phyloP scores from a whole-genome alignment of 129 eudicot species.

The Erigeron canadensis region DNA sequence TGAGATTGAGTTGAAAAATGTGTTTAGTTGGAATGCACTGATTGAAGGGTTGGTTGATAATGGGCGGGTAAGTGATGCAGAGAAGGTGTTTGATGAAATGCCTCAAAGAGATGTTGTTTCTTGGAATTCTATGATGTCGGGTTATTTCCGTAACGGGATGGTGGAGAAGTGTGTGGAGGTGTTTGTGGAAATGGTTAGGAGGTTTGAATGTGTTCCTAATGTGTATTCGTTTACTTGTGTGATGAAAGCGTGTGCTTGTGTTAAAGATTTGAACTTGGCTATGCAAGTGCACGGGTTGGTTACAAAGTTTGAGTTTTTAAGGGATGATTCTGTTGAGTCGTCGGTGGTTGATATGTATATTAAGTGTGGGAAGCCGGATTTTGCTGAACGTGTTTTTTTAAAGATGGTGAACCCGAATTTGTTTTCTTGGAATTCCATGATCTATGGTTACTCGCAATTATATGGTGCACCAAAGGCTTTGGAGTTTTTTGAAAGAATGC shows the following conservation, averaged over 20 bases:
- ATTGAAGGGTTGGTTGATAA: constrained; percentile 35
- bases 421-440: constrained; percentile 58
- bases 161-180: constrained; percentile 19
- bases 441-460: constrained; percentile 42
- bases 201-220: constrained; percentile 39
- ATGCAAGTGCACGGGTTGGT: constrained; percentile 42
- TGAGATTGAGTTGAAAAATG: constrained; percentile 36
- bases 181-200: constrained; percentile 35
- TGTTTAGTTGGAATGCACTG: constrained; percentile 56
- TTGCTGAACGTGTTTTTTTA: constrained; percentile 43
- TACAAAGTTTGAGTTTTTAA: constrained; percentile 39
- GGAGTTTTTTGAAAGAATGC: constrained; percentile 45
- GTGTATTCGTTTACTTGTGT: constrained; percentile 41
- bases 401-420: constrained; percentile 34
- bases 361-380: constrained; percentile 42
- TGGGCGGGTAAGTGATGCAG: constrained; percentile 36
- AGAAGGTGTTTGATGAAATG: constrained; percentile 56
- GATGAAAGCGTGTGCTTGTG: constrained; percentile 49
- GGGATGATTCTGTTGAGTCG: constrained; percentile 33
- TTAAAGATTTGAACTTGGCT: constrained; percentile 39
- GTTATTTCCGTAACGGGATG: constrained; percentile 42
- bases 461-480: constrained; percentile 39
- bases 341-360: constrained; percentile 52
- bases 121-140: constrained; percentile 61
- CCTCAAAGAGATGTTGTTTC: constrained; percentile 54